A percentile compares a stretch with the other conserved stretches of the same genome.
These are phyloP conservation scores for Fusarium beomiforme DNA, from an alignment of 2,329 filamentous ascomycete species.

Conservation along the genomic window DNA sequence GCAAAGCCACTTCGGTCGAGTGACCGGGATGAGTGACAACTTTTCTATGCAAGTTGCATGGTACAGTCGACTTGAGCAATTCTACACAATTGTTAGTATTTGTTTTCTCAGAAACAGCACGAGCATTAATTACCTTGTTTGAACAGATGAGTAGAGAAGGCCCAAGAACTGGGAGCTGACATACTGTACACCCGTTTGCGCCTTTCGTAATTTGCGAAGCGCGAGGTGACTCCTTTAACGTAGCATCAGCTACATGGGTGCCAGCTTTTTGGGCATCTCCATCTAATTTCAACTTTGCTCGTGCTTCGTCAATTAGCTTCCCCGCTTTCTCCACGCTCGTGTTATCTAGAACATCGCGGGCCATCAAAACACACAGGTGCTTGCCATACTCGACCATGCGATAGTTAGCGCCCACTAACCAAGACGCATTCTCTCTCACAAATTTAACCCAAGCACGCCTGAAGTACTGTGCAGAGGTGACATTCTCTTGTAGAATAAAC, in stretches of 20 bases:
- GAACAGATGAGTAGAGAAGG: conserved; percentile 60
- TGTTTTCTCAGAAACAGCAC: neutral
- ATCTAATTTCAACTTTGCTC: conserved; percentile 40
- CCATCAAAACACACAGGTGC: conserved; percentile 62
- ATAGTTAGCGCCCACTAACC: conserved; percentile 60
- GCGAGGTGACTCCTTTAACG: conserved; percentile 44
- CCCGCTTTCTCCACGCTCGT: conserved; percentile 55
- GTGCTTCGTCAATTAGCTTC: conserved; percentile 55
- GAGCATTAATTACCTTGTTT: conserved; percentile 59
- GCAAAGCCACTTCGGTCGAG: conserved; percentile 55
- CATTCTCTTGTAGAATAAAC: conserved; percentile 61
- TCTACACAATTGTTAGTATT: conserved; percentile 46
- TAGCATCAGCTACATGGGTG: conserved; percentile 19
- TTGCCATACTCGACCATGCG: conserved; percentile 66
- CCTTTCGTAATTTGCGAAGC: conserved; percentile 54
- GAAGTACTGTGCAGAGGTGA: conserved; percentile 63
- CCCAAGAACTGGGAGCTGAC: conserved; percentile 59
- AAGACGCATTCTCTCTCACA: conserved; percentile 59
- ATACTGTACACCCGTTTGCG: conserved; percentile 58
- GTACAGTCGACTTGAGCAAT: conserved; percentile 57
- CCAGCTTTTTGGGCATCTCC: conserved; percentile 14
- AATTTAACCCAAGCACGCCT: conserved; percentile 63
- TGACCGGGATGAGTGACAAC: conserved; percentile 50
- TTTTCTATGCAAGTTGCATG: conserved; percentile 58
- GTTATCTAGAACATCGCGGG: conserved; percentile 58